A percentile compares a stretch with the other conserved stretches of the same genome.
Conservation (phyloP, 306 rosid species). For the Gleditsia sinensis region DNA sequence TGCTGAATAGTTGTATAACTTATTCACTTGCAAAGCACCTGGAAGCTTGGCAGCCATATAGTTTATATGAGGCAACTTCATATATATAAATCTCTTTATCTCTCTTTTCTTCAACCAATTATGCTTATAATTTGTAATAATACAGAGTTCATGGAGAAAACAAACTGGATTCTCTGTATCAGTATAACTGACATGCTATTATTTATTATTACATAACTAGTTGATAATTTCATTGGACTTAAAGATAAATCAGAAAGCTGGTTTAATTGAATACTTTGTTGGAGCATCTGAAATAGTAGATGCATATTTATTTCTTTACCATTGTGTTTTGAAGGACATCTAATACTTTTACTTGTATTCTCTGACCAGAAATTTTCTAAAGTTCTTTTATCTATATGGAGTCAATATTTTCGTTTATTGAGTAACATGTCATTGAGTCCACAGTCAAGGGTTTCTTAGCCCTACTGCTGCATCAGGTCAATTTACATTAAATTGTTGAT, state of each 20-base stretch:
- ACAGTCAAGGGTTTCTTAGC: background rate
- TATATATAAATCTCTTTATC: background rate
- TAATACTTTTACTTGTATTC: background rate
- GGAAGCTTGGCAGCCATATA: constrained; percentile 12
- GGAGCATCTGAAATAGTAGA: background rate
- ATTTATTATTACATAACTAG: background rate
- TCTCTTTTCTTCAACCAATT: constrained; percentile 29
- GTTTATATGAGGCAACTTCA: constrained; percentile 5
- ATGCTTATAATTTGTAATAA: background rate
- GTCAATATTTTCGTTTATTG: background rate
- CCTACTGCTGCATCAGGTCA: background rate
- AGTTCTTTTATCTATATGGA: background rate
- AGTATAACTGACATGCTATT: background rate
- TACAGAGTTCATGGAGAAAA: background rate
- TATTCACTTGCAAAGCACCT: background rate
- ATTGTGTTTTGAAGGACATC: background rate
- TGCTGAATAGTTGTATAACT: constrained; percentile 23
- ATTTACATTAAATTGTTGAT: background rate
- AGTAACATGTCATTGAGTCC: background rate
- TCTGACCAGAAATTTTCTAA: background rate
- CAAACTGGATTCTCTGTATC: constrained; percentile 5
- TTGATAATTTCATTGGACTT: background rate
- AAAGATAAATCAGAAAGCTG: background rate
- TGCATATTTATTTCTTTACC: background rate
- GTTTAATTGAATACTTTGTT: background rate